Percentiles rank a stretch among this genome's conserved stretches.
These are phyloP conservation scores for Pichia nanzhaoensis DNA, from an alignment of 805 yeast genomes.

Conservation along the genomic window DNA sequence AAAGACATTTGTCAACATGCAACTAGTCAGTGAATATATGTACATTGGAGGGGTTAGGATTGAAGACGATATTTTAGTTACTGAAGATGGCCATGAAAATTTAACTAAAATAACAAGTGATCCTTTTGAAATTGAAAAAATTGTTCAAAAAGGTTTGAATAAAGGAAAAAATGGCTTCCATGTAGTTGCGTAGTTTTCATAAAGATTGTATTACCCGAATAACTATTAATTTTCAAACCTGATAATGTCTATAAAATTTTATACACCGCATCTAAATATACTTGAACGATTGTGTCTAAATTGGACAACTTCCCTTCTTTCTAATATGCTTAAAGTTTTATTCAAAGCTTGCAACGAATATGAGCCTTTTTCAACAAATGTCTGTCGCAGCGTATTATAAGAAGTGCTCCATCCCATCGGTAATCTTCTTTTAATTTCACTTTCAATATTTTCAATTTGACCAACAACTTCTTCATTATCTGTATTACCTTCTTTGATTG, in stretches of 20 bases:
- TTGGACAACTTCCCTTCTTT: slow-evolving; percentile 80
- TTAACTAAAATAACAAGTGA: slow-evolving; percentile 80
- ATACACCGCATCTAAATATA: slow-evolving; percentile 67
- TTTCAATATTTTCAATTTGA: slow-evolving; percentile 75
- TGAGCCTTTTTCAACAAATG: slow-evolving; percentile 59
- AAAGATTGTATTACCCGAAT: no score
- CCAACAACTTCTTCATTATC: slow-evolving; percentile 52
- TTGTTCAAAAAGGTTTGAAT: slow-evolving; percentile 56
- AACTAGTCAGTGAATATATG: slow-evolving; percentile 69
- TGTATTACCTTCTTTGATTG: slow-evolving; percentile 46
- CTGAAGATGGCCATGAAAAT: slow-evolving; percentile 70
- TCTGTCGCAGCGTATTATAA: slow-evolving; percentile 73
- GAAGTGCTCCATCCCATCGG: slow-evolving; percentile 97
- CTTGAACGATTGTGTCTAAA: slow-evolving; percentile 83
- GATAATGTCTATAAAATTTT: neutral
- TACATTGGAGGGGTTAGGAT: slow-evolving; percentile 95
- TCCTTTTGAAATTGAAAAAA: slow-evolving; percentile 70
- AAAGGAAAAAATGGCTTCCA: slow-evolving; percentile 65
- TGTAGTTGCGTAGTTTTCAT: slow-evolving; percentile 17
- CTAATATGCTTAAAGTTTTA: slow-evolving; percentile 73
- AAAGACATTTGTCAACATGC: slow-evolving; percentile 52
- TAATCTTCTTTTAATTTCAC: slow-evolving; percentile 78
- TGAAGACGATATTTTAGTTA: slow-evolving; percentile 85
- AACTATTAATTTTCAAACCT: no score
- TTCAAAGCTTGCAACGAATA: slow-evolving; percentile 70